Evolutionary conservation across 768 basidiomycete species (phyloP).

Genomic region (Pleurotus djamor): DNA sequence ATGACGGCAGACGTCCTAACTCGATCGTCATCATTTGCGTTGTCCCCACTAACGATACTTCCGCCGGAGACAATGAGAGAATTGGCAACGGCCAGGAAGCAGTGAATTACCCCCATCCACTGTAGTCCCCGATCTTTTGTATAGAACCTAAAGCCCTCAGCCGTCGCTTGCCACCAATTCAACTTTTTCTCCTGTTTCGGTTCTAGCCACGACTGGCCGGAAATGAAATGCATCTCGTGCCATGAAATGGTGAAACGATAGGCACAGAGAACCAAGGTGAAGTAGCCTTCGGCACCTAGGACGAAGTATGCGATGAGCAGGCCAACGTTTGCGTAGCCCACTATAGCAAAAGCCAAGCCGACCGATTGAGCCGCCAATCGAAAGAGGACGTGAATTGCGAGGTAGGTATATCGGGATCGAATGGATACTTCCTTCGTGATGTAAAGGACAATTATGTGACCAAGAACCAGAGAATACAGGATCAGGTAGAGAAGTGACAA

Average conservation of each 20-base stretch:
- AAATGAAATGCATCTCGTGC: constrained; percentile 29
- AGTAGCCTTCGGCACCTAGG: constrained; percentile 27
- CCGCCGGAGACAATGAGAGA: constrained; percentile 29
- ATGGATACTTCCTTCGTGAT: constrained; percentile 21
- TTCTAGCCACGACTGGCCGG: constrained; percentile 30
- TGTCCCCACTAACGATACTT: constrained; percentile 23
- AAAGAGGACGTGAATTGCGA: constrained; percentile 28
- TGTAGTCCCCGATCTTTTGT: constrained; percentile 12
- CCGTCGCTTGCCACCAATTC: constrained; percentile 13
- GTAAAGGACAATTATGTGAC: constrained; percentile 24
- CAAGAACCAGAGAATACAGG: constrained; percentile 26
- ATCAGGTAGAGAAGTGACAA: constrained; percentile 31
- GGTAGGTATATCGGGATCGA: constrained; percentile 27
- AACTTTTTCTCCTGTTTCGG: constrained; percentile 18
- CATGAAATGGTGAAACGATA: constrained; percentile 33
- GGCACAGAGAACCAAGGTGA: constrained; percentile 29
- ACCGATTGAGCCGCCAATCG: constrained; percentile 31
- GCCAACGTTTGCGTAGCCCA: constrained; percentile 21
- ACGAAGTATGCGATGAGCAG: constrained; percentile 29
- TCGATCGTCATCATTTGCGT: constrained; percentile 8
- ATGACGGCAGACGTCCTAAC: constrained; percentile 11
- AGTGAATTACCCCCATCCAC: constrained; percentile 28
- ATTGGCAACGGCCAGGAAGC: constrained; percentile 27
- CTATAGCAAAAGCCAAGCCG: constrained; percentile 30
- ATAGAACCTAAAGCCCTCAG: constrained; percentile 22